Evolutionary conservation across 2,329 filamentous ascomycete species (phyloP), one percentile per base, ranked within the genome.

Genomic region (Plenodomus tracheiphilus): DNA sequence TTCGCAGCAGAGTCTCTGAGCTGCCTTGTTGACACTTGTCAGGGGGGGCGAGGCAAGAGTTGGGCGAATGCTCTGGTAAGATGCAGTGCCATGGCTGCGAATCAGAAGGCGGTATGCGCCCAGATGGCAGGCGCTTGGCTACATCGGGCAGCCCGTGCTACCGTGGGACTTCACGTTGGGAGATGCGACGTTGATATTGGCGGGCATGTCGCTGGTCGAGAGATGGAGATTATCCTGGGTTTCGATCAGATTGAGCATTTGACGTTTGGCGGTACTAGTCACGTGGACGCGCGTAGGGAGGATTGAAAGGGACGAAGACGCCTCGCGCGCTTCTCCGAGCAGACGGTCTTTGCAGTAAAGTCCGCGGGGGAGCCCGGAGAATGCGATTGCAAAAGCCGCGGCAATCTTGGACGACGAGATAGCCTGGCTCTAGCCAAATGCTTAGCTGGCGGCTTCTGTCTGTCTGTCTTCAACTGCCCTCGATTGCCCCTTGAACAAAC

Each of bases 171-270:
- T 58, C 63, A 64, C 62, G 54, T 64, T 59, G 21, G 44, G 47
- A 25, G 43, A 43, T 50, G 50, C 51, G 38, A 44, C 59, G n/a
- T 51, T 20, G 47, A 54, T 51, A 66, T 62, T 64, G 61, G 57
- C 53, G 39, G 50, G 53, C 28, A 41, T 30, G 37, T 28, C 32
- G 43, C 36, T 43, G 34, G 34, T 40, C 42, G 39, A 43, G 38
- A 43, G 15, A 21, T 37, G 54, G 38, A 51, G 7, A 37, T 37
- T 35, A 37, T 13, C 34, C 18, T 21, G 16, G 35, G 32, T 22
- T 15, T 50, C 22, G 30, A 42, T 43, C 34, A 16, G 41, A 40
- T 51, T 51, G 38, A 30, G 39, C 6, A 18, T 32, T 13, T 39
- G 39, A 47, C 13, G 30, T 35, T 43, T 43, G 32, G 39, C 39